These are phyloP conservation scores for Cystobasidium tubakii DNA, from an alignment of 768 basidiomycete genomes.

Conservation along the genomic window DNA sequence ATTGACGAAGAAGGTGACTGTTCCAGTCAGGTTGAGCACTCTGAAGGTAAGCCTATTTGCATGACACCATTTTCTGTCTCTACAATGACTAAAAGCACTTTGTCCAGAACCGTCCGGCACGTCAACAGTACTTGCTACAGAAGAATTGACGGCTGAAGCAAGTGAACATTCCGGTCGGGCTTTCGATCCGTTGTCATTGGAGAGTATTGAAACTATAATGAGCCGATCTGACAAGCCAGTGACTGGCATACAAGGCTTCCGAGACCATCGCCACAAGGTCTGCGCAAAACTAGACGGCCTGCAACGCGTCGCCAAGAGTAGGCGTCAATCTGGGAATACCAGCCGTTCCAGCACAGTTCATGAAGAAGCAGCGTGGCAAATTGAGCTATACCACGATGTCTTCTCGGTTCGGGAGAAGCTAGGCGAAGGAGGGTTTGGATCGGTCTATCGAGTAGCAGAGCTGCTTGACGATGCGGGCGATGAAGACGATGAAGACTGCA, in stretches of 20 bases:
- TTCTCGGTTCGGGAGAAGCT: slow-evolving; percentile 77
- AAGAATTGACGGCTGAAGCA: not conserved
- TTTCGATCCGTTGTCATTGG: slow-evolving; percentile 58
- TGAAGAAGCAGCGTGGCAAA: slow-evolving; percentile 51
- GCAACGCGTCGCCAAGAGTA: slow-evolving; percentile 62
- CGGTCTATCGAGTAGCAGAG: slow-evolving; percentile 62
- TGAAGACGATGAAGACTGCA: slow-evolving; percentile 57
- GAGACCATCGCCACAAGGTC: slow-evolving; percentile 46
- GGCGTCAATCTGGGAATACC: slow-evolving; percentile 38
- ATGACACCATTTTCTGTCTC: not conserved
- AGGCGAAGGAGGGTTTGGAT: slow-evolving; percentile 93
- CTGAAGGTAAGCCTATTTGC: slow-evolving; percentile 19
- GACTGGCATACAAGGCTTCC: slow-evolving; percentile 45
- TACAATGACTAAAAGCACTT: too few relatives aligned
- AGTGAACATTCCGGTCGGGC: not conserved
- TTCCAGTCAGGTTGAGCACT: slow-evolving; percentile 30
- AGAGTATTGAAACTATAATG: slow-evolving; percentile 62
- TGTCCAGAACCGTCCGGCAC: not conserved
- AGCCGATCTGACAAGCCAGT: slow-evolving; percentile 56
- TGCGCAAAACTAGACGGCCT: slow-evolving; percentile 62
- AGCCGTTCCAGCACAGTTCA: slow-evolving; percentile 40
- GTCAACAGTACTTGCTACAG: not conserved
- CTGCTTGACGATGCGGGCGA: slow-evolving; percentile 50
- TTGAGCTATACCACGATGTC: slow-evolving; percentile 61
- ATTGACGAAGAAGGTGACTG: slow-evolving; percentile 33